phyloP scores from a whole-genome alignment of 2,329 filamentous ascomycete genomes.

The Trichoderma cornu-damae region DNA sequence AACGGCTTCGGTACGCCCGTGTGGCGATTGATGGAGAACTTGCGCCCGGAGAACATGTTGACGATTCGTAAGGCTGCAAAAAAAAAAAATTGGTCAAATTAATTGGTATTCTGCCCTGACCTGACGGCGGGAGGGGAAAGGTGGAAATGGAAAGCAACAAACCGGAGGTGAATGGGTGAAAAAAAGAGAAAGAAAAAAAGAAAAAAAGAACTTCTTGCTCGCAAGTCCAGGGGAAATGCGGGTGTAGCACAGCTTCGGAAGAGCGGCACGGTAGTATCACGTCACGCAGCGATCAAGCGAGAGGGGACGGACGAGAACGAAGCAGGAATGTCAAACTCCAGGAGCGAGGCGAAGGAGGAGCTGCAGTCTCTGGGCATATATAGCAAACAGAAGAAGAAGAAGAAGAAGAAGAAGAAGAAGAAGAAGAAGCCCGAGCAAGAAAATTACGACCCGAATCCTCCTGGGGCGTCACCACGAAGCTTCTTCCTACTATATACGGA shows the following conservation, averaged over 20 bases:
- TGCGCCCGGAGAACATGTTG: constrained; percentile 52
- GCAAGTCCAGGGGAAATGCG: background rate
- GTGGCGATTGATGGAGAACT: constrained; percentile 63
- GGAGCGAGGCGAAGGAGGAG: background rate
- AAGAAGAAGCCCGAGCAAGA: background rate
- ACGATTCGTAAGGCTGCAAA: background rate
- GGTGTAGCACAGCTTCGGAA: constrained; percentile 13
- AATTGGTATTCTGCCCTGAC: background rate
- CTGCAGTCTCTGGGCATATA: background rate
- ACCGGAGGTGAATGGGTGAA: background rate
- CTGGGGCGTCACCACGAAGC: constrained; percentile 9
- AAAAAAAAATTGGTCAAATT: background rate
- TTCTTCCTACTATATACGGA: constrained; percentile 13
- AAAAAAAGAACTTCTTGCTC: too few relatives aligned
- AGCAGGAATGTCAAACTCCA: background rate
- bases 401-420: too few relatives aligned
- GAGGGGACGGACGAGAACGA: background rate
- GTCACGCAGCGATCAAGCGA: constrained; percentile 13
- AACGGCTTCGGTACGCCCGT: constrained; percentile 54
- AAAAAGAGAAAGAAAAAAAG: too few relatives aligned
- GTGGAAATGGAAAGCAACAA: background rate
- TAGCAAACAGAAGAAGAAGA: background rate
- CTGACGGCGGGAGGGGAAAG: background rate
- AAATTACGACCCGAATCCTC: background rate
- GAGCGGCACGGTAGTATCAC: constrained; percentile 14